Evolutionary conservation across 1,284 basidiomycete species (phyloP).

Genomic region (Heterobasidion parviporum): DNA sequence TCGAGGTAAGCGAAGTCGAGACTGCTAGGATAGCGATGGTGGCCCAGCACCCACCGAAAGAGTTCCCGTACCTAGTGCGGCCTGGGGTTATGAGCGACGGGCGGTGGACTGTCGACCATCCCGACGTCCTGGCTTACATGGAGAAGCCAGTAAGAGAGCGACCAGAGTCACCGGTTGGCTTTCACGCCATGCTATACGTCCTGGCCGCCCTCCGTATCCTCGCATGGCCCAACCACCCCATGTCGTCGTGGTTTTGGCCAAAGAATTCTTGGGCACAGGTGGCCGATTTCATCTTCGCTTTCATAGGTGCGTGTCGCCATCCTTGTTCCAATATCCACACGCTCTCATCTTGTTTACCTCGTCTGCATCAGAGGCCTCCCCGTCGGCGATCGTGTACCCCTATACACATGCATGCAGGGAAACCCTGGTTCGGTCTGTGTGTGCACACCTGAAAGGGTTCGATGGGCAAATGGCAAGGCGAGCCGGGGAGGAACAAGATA

Average conservation of each 20-base stretch:
- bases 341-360: background rate
- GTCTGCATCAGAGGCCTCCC: slow-evolving; percentile 1
- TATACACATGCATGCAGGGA: background rate
- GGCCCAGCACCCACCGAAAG: slow-evolving; percentile 1
- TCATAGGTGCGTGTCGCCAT: slow-evolving; percentile 8
- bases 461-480: too few relatives aligned
- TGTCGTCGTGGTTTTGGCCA: slow-evolving; percentile 11
- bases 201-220: slow-evolving; percentile 11
- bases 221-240: slow-evolving; percentile 8
- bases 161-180: slow-evolving; percentile 1
- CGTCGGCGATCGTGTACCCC: slow-evolving; percentile 8
- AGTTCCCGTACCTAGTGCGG: slow-evolving; percentile 3
- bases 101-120: slow-evolving; percentile 10
- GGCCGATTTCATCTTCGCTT: slow-evolving; percentile 7
- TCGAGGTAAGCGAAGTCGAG: slow-evolving; percentile 2
- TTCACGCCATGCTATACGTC: slow-evolving; percentile 8
- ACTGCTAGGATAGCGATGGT: slow-evolving; percentile 2
- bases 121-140: slow-evolving; percentile 8
- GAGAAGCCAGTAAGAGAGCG: slow-evolving; percentile 1
- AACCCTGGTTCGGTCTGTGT: background rate
- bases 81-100: slow-evolving; percentile 13
- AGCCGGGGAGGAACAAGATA: too few relatives aligned
- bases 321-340: background rate
- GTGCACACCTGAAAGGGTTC: too few relatives aligned
- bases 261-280: slow-evolving; percentile 6